phyloP scores from a whole-genome alignment of 805 yeast genomes.

The Peterozyma toletana region DNA sequence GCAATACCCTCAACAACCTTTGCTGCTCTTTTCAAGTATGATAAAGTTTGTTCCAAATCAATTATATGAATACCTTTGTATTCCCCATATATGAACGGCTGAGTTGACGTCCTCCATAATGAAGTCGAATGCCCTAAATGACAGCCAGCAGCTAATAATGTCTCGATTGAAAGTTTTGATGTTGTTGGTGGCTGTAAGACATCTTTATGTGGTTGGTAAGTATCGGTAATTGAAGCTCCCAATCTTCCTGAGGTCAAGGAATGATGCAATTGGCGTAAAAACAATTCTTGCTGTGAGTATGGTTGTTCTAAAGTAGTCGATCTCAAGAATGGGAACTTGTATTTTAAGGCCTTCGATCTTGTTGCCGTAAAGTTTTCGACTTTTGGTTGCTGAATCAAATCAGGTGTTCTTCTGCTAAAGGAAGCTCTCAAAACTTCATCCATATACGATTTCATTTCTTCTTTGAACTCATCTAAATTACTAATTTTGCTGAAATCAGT shows the following conservation, averaged over 20 bases:
- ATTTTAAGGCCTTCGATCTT: not conserved
- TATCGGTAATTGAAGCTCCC: slow-evolving; percentile 59
- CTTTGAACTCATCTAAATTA: too few relatives aligned
- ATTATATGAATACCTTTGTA: slow-evolving; percentile 89
- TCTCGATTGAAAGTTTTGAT: slow-evolving; percentile 55
- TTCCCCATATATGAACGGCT: slow-evolving; percentile 81
- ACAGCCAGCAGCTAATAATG: slow-evolving; percentile 84
- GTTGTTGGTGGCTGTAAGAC: slow-evolving; percentile 50
- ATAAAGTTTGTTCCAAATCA: slow-evolving; percentile 78
- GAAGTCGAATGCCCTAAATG: slow-evolving; percentile 90
- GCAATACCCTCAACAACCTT: slow-evolving; percentile 79
- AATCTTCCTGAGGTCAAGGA: slow-evolving; percentile 42
- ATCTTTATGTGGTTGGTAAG: slow-evolving; percentile 66
- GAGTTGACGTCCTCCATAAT: slow-evolving; percentile 72
- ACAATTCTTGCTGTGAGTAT: slow-evolving; percentile 72
- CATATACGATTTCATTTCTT: too few relatives aligned
- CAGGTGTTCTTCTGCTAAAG: too few relatives aligned
- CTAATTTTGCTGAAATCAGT: too few relatives aligned
- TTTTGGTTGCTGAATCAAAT: too few relatives aligned
- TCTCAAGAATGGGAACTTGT: slow-evolving; percentile 53
- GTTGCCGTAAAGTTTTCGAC: too few relatives aligned
- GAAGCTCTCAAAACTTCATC: too few relatives aligned
- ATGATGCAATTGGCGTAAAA: slow-evolving; percentile 65
- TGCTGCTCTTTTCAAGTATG: slow-evolving; percentile 73
- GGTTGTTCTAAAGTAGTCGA: slow-evolving; percentile 56